Conservation (phyloP, 257 asterid genomes). For the Echium plantagineum region DNA sequence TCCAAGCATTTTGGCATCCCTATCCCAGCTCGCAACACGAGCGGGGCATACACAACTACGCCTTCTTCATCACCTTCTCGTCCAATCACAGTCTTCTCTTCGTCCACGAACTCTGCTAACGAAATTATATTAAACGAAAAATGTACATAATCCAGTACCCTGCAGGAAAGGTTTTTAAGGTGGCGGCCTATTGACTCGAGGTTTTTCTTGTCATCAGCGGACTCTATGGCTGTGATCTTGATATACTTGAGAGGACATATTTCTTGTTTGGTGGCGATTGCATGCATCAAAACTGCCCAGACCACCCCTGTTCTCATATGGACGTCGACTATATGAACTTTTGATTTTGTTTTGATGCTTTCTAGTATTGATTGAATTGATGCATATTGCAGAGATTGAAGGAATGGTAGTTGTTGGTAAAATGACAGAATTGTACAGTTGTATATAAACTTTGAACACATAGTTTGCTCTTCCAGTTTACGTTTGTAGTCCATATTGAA, state of each 20-base stretch:
- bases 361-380: conserved; percentile 23
- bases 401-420: conserved; percentile 22
- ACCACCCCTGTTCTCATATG: conserved; percentile 18
- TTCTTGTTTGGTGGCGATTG: conserved; percentile 10
- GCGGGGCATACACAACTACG: conserved; percentile 10
- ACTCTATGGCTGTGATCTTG: conserved; percentile 19
- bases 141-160: conserved; percentile 11
- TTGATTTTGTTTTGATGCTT: conserved; percentile 9
- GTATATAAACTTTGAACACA: conserved; percentile 7
- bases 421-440: conserved; percentile 6
- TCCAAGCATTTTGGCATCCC: conserved; percentile 12
- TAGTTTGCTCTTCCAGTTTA: neutral
- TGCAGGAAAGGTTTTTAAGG: conserved; percentile 15
- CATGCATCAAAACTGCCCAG: conserved; percentile 36
- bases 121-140: conserved; percentile 16
- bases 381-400: conserved; percentile 18
- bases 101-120: conserved; percentile 11
- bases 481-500: neutral
- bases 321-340: conserved; percentile 25
- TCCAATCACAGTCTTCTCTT: neutral
- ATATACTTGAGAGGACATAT: conserved; percentile 7
- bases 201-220: neutral
- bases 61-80: conserved; percentile 8
- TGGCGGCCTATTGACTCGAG: conserved; percentile 13
- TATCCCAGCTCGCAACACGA: conserved; percentile 12